Evolutionary conservation across 2,329 filamentous ascomycete species (phyloP), one percentile per base, ranked within the genome.

Genomic region (Microdochium trichocladiopsis): DNA sequence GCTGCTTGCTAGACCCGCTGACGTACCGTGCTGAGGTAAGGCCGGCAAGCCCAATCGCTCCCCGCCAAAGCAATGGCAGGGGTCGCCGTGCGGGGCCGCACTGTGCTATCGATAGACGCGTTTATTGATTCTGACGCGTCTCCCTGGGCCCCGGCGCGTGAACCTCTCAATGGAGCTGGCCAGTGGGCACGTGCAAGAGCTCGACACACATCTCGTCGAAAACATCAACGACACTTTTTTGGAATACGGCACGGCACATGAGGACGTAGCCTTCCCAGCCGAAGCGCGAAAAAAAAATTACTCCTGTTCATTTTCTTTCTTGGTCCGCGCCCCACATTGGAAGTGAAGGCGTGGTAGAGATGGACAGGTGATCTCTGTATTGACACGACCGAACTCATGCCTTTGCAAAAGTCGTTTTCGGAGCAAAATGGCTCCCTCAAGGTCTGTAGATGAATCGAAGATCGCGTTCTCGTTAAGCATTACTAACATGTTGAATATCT

Each of bases 361-460:
- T 45, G 41, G 41, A 23, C n/a, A 45, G 41, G 41, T 45, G 41
- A 45, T 45, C 12, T 9, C 41, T 8, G 8, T 8, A 8, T 14
- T 14, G 41, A 8, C 41, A 21, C 5, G 11, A 16, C 21, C 41
- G 21, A 4, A 16, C 58, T 52, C 48, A 73, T 73, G 70, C 67
- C 69, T 59, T 66, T 72, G 43, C 66, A 69, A 53, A 71, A 72
- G 56, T 70, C 70, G 6, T 65, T 69, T 43, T 73, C 70, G 24
- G 71, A 73, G 54, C 67, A 69, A 52, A 66, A 65, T 53, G 60
- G 60, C 54, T 62, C 63, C 52, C 53, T 60, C 45, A 65, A 58
- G 56, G 66, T 65, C 56, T 49, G 62, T 57, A 28, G 24, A 24
- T 36, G 25, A 25, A 5, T 18, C 16, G 43, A n/a, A 18, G 11